Percentiles rank a stretch among this genome's conserved stretches.
phyloP scores from a whole-genome alignment of 2,329 filamentous ascomycete genomes.

The Rosellinia necatrix region DNA sequence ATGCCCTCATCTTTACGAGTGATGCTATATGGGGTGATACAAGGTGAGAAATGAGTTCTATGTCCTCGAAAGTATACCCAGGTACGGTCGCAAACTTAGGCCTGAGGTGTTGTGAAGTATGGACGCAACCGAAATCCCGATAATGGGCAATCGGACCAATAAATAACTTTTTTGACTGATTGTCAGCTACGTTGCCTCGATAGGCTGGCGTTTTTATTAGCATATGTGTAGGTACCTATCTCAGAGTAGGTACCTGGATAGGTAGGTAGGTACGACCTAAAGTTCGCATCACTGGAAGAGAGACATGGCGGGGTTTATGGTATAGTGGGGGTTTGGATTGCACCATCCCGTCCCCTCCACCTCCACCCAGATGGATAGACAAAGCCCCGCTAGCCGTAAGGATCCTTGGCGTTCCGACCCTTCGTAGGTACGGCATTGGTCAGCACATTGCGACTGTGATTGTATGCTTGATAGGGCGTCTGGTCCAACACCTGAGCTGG shows the following conservation, averaged over 20 bases:
- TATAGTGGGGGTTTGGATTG: constrained; percentile 31
- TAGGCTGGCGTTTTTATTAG: background rate
- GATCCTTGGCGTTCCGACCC: background rate
- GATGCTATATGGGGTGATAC: too few species aligned
- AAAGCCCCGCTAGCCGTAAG: background rate
- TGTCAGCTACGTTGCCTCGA: background rate
- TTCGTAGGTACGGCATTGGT: constrained; percentile 13
- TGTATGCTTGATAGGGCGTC: background rate
- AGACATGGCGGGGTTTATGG: constrained; percentile 35
- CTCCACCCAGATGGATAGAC: too few species aligned
- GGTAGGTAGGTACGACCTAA: too few species aligned
- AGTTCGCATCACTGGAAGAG: too few species aligned
- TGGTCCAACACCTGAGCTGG: background rate
- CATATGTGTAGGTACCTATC: too few species aligned
- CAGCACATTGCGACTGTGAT: too few species aligned
- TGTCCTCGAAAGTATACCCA: too few species aligned
- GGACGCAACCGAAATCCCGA: background rate
- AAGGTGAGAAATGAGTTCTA: too few species aligned
- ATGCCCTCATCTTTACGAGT: constrained; percentile 56
- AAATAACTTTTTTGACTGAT: background rate
- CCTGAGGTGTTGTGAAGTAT: background rate
- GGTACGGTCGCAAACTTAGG: background rate
- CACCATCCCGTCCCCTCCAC: constrained; percentile 17
- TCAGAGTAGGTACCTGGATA: too few species aligned
- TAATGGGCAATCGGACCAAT: background rate